phyloP scores from a whole-genome alignment of 2,329 filamentous ascomycete genomes.

The Elsinoe australis region DNA sequence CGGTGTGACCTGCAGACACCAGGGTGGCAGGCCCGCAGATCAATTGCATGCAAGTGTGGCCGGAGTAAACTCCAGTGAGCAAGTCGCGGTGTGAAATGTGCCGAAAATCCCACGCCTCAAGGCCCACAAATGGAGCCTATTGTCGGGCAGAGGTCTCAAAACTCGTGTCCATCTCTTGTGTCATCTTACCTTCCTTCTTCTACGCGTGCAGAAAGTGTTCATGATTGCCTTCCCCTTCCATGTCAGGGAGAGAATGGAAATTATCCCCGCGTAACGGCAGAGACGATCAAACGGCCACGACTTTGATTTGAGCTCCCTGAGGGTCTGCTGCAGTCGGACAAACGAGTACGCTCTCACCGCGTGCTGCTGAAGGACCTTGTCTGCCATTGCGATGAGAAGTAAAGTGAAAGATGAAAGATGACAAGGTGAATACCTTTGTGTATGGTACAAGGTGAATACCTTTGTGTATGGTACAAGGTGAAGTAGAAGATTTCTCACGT shows the following conservation, averaged over 20 bases:
- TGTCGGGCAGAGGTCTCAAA: slow-evolving; percentile 1
- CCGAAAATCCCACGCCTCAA: background rate
- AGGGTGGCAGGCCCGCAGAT: too few species aligned
- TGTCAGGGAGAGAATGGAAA: slow-evolving; percentile 12
- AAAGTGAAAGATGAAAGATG: too few species aligned
- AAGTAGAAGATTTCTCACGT: background rate
- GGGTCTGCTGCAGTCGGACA: background rate
- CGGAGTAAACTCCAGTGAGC: too few species aligned
- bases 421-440: too few species aligned
- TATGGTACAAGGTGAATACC: too few species aligned
- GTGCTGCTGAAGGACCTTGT: background rate
- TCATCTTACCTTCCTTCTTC: slow-evolving; percentile 12
- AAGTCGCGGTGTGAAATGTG: background rate
- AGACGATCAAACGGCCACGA: slow-evolving; percentile 13
- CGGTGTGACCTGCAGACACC: too few species aligned
- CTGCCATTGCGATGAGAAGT: too few species aligned
- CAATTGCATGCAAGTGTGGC: too few species aligned
- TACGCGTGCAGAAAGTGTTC: background rate
- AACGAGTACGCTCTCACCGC: background rate
- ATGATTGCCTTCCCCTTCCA: background rate
- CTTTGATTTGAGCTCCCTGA: slow-evolving; percentile 8
- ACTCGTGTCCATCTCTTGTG: too few species aligned
- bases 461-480: too few species aligned
- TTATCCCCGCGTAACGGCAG: slow-evolving; percentile 15
- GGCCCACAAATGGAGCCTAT: background rate